Conservation (phyloP, 1,139 yeast genomes). For the Yamadazyma taylorii region DNA sequence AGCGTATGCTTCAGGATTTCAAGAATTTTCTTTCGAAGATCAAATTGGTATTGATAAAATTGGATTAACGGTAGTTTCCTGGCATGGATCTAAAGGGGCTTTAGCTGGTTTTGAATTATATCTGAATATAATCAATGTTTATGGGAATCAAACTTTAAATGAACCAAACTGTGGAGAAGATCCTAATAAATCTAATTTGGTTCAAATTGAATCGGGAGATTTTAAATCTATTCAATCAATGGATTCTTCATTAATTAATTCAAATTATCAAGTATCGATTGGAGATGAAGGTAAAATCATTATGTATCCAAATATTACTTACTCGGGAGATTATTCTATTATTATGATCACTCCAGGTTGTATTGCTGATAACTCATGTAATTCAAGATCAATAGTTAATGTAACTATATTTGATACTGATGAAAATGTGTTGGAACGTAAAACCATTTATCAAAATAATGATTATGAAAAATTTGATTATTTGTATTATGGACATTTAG, state of each 20-base stretch:
- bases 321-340: slow-evolving; percentile 74
- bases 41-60: slow-evolving; percentile 60
- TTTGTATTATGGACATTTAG: slow-evolving; percentile 68
- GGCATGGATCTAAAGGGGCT: slow-evolving; percentile 70
- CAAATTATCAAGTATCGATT: slow-evolving; percentile 23
- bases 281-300: slow-evolving; percentile 48
- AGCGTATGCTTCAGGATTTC: slow-evolving; percentile 55
- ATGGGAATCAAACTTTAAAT: slow-evolving; percentile 75
- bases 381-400: slow-evolving; percentile 70
- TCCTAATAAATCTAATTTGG: slow-evolving; percentile 30
- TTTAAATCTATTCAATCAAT: slow-evolving; percentile 32
- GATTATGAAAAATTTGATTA: slow-evolving; percentile 77
- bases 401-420: slow-evolving; percentile 61
- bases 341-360: slow-evolving; percentile 89
- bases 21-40: slow-evolving; percentile 82
- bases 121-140: slow-evolving; percentile 58
- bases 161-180: slow-evolving; percentile 56
- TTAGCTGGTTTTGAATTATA: slow-evolving; percentile 73
- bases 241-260: slow-evolving; percentile 26
- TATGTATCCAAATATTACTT: slow-evolving; percentile 69
- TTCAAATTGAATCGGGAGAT: slow-evolving; percentile 33
- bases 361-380: slow-evolving; percentile 64
- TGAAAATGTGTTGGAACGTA: slow-evolving; percentile 40
- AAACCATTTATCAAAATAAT: slow-evolving; percentile 74
- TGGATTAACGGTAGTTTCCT: slow-evolving; percentile 65